A percentile compares a stretch with the other conserved stretches of the same genome.
Conservation (phyloP, 2,329 filamentous ascomycete genomes). For the Alternaria panax region DNA sequence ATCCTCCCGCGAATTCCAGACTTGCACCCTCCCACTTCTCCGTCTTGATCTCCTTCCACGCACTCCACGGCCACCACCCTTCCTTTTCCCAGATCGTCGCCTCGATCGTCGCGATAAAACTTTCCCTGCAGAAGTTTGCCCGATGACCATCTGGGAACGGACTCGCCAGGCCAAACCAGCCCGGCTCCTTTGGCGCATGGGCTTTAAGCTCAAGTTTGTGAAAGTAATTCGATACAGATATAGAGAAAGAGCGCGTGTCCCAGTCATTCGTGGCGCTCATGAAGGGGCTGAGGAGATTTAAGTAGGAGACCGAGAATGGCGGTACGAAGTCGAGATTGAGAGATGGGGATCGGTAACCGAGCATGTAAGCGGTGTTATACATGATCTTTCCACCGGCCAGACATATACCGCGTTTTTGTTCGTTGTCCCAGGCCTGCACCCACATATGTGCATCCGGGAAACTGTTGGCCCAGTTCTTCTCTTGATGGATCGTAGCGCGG, state of each 20-base stretch:
- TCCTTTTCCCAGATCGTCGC: conserved; percentile 52
- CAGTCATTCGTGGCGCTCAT: conserved; percentile 54
- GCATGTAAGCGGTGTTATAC: conserved; percentile 53
- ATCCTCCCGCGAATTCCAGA: conserved; percentile 59
- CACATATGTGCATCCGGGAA: conserved; percentile 55
- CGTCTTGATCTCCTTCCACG: conserved; percentile 51
- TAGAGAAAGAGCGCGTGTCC: conserved; percentile 48
- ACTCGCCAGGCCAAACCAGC: conserved; percentile 56
- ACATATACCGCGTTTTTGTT: conserved; percentile 33
- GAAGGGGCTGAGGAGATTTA: conserved; percentile 50
- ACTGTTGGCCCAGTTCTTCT: conserved; percentile 60
- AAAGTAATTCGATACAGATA: conserved; percentile 50
- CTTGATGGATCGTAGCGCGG: conserved; percentile 55
- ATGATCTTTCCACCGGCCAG: conserved; percentile 47
- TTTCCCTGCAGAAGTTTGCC: conserved; percentile 56
- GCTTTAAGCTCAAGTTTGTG: conserved; percentile 53
- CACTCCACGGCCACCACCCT: conserved; percentile 42
- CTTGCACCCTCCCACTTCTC: conserved; percentile 54
- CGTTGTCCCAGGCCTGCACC: conserved; percentile 41
- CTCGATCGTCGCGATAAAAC: conserved; percentile 55
- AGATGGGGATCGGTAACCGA: conserved; percentile 54
- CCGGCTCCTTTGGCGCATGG: conserved; percentile 50
- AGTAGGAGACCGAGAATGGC: conserved; percentile 50
- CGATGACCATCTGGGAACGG: conserved; percentile 58
- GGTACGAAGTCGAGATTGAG: conserved; percentile 54